Conservation (phyloP, 345 rosid species). For the Geranium rotundifolium region DNA sequence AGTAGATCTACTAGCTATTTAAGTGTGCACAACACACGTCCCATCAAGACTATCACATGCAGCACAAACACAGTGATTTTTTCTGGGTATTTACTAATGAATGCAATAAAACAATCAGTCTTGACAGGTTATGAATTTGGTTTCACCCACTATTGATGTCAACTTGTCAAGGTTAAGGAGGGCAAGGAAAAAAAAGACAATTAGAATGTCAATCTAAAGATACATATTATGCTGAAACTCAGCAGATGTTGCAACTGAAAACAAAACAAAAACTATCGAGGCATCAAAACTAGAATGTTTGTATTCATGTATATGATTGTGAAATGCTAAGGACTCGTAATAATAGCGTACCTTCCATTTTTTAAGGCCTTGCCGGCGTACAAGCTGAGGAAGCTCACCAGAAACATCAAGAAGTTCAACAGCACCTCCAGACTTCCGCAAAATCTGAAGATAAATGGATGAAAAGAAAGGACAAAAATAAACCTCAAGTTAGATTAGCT, state of each 20-base stretch:
- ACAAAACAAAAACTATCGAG: background rate
- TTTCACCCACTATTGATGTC: too few species aligned
- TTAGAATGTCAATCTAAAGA: background rate
- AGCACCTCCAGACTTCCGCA: conserved; percentile 65
- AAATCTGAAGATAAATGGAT: conserved; percentile 30
- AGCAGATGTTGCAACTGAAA: background rate
- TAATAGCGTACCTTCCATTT: conserved; percentile 71
- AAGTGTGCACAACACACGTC: too few species aligned
- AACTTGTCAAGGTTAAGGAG: too few species aligned
- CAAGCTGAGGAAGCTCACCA: conserved; percentile 66
- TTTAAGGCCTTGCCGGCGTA: conserved; percentile 68
- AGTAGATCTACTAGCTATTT: too few species aligned
- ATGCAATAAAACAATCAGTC: background rate
- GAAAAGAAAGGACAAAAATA: background rate
- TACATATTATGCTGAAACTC: background rate
- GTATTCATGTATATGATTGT: background rate
- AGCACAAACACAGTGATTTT: background rate
- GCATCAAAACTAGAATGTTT: background rate
- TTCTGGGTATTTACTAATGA: background rate
- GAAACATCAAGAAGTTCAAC: conserved; percentile 87
- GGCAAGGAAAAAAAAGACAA: too few species aligned
- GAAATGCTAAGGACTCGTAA: background rate
- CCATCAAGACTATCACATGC: background rate
- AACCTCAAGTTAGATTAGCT: background rate
- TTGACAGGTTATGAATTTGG: background rate